Conservation (phyloP, 768 basidiomycete species). For the Russula virescens region DNA sequence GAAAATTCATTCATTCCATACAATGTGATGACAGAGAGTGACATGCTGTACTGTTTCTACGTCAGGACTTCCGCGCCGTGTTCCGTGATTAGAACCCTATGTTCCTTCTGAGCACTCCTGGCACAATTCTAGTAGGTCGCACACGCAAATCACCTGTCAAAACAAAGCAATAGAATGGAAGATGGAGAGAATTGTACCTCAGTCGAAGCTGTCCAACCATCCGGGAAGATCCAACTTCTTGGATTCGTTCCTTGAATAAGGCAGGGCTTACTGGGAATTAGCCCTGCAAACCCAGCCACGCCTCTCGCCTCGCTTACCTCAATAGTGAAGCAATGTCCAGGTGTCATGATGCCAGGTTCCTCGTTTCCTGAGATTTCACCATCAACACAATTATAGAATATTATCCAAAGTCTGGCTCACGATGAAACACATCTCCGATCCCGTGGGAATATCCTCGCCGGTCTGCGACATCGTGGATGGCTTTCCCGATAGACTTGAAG, state of each 20-base stretch:
- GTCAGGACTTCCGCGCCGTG: conserved; percentile 79
- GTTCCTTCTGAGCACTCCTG: no score
- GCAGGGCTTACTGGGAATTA: conserved; percentile 45
- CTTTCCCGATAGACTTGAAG: conserved; percentile 61
- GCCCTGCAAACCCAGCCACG: conserved; percentile 28
- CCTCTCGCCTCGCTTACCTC: conserved; percentile 46
- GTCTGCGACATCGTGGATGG: conserved; percentile 51
- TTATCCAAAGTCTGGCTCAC: conserved; percentile 30
- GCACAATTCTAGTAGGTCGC: no score
- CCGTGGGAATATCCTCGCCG: conserved; percentile 64
- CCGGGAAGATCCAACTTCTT: conserved; percentile 78
- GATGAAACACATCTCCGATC: conserved; percentile 77
- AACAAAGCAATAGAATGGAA: not conserved
- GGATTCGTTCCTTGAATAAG: conserved; percentile 72
- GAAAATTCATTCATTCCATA: no score
- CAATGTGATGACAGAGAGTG: no score
- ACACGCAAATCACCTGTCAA: not conserved
- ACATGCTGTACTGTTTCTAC: no score
- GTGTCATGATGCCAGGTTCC: conserved; percentile 74
- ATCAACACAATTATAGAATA: no score
- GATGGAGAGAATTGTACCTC: conserved; percentile 44
- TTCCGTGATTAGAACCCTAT: no score
- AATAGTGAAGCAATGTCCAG: conserved; percentile 90
- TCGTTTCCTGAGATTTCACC: no score
- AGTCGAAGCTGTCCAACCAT: conserved; percentile 87